Conservation (phyloP, 1,284 basidiomycete species). For the Flammula alnicola region DNA sequence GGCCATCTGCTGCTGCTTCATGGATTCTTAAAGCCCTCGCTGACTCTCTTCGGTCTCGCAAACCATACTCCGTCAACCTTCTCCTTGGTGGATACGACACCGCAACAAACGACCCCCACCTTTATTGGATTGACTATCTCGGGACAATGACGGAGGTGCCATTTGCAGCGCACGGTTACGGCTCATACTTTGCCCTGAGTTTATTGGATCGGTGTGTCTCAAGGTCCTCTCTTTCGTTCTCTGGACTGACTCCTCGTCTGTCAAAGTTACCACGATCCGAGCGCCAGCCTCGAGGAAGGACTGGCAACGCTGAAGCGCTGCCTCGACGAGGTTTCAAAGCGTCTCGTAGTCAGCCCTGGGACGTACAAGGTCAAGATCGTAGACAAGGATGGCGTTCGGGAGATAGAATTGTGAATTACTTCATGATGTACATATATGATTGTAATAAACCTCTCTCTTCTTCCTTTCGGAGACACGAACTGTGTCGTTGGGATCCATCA, state of each 20-base stretch:
- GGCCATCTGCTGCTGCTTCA: constrained; percentile 88
- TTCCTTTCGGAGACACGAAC: no score
- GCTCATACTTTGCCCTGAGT: constrained; percentile 89
- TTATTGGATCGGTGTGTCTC: constrained; percentile 82
- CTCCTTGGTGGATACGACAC: constrained; percentile 93
- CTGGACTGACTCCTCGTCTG: constrained; percentile 45
- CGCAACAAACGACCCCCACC: constrained; percentile 63
- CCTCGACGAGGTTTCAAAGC: constrained; percentile 15
- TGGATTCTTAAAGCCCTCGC: constrained; percentile 95
- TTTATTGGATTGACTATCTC: constrained; percentile 97
- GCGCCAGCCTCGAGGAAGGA: constrained; percentile 83
- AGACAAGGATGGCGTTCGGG: no score
- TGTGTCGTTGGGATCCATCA: no score
- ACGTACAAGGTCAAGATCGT: no score
- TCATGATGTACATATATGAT: no score
- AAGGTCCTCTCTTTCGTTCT: background rate
- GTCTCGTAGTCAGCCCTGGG: no score
- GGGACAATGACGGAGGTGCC: constrained; percentile 89
- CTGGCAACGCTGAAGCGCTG: constrained; percentile 84
- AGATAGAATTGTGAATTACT: no score
- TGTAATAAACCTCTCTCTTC: no score
- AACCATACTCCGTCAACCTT: constrained; percentile 91
- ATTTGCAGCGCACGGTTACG: no score
- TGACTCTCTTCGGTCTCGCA: constrained; percentile 85
- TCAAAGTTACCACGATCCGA: no score